Evolutionary conservation across 495 filamentous ascomycete genomes (phyloP).

Genomic region (Amorphotheca resinae): DNA sequence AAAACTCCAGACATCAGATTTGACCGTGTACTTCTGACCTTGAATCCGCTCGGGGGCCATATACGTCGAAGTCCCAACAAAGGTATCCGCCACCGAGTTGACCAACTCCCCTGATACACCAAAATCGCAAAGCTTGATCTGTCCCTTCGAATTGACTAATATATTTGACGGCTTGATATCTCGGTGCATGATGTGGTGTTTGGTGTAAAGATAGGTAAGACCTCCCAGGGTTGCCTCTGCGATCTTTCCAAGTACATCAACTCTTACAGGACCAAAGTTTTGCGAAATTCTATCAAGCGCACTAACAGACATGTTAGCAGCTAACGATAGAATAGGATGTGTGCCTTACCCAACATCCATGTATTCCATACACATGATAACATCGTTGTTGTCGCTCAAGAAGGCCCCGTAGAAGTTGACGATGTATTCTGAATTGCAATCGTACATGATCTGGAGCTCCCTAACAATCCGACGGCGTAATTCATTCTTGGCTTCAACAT

Average conservation of each 20-base stretch:
- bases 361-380: conserved; percentile 99
- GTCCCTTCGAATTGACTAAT: conserved; percentile 81
- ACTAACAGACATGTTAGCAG: conserved; percentile 40
- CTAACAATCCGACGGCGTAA: conserved; percentile 91
- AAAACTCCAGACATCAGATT: conserved; percentile 97
- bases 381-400: conserved; percentile 87
- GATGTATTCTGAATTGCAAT: conserved; percentile 91
- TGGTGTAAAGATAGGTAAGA: conserved; percentile 85
- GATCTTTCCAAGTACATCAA: conserved; percentile 99
- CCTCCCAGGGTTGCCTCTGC: conserved; percentile 93
- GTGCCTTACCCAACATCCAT: conserved; percentile 88
- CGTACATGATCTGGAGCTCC: conserved; percentile 95
- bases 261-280: conserved; percentile 85
- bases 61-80: conserved; percentile 96
- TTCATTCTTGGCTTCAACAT: conserved; percentile 94
- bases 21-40: conserved; percentile 91
- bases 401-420: conserved; percentile 97
- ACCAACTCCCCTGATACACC: conserved; percentile 92
- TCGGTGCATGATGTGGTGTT: conserved; percentile 93
- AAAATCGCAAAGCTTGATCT: conserved; percentile 97
- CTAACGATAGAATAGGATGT: background rate
- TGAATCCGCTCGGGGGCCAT: conserved; percentile 98
- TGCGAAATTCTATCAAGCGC: conserved; percentile 91
- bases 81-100: conserved; percentile 94
- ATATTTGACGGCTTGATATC: conserved; percentile 99